These are phyloP conservation scores for Blastomyces silverae DNA, from an alignment of 2,329 filamentous ascomycete species.

Conservation along the genomic window DNA sequence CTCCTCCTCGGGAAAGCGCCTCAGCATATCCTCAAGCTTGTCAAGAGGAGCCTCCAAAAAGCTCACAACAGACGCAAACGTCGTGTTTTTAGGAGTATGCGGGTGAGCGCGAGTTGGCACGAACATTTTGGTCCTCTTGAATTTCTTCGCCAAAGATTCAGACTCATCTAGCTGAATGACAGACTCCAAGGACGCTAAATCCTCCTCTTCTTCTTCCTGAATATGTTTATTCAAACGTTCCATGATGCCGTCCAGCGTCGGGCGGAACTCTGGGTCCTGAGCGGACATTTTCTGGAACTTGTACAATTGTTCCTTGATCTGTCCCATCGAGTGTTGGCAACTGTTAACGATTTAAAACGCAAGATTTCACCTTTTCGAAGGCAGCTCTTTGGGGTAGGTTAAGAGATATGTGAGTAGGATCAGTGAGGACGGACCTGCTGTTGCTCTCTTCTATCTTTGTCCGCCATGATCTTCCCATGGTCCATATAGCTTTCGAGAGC, in stretches of 20 bases:
- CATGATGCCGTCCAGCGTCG: slow-evolving; percentile 41
- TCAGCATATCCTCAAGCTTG: slow-evolving; percentile 48
- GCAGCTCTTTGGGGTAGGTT: not conserved
- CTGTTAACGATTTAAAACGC: slow-evolving; percentile 6
- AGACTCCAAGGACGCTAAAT: slow-evolving; percentile 45
- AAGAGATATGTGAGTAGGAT: not conserved
- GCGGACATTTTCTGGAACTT: slow-evolving; percentile 43
- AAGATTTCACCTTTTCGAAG: not conserved
- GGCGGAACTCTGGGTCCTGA: slow-evolving; percentile 35
- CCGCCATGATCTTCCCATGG: slow-evolving; percentile 41
- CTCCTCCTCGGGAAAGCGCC: slow-evolving; percentile 42
- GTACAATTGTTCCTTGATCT: slow-evolving; percentile 48
- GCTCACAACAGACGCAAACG: slow-evolving; percentile 50
- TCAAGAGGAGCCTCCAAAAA: slow-evolving; percentile 53
- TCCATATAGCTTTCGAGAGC: slow-evolving; percentile 47
- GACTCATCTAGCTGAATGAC: slow-evolving; percentile 32
- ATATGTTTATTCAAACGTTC: slow-evolving; percentile 42
- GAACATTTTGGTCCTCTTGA: slow-evolving; percentile 48
- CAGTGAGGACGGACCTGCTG: slow-evolving; percentile 16
- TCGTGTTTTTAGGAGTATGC: slow-evolving; percentile 44
- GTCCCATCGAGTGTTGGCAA: not conserved
- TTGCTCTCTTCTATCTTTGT: slow-evolving; percentile 27
- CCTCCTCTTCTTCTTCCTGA: slow-evolving; percentile 44
- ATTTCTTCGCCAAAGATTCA: slow-evolving; percentile 37
- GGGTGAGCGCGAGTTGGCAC: slow-evolving; percentile 49